phyloP scores from a whole-genome alignment of 208 protist species.

The Kentomonas sorsogonicus region DNA sequence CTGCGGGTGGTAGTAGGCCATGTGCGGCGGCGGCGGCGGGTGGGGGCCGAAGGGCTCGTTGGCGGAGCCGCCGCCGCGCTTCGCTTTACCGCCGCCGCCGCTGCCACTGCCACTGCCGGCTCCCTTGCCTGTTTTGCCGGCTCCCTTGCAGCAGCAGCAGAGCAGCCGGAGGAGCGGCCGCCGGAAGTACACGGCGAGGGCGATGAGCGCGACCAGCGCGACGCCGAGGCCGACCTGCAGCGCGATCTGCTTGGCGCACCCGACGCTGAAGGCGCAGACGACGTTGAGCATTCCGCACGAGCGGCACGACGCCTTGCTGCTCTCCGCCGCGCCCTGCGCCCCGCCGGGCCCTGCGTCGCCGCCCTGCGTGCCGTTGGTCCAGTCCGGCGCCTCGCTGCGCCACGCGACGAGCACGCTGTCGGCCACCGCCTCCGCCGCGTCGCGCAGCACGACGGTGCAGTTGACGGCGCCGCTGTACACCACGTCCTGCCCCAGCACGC shows the following conservation, averaged over 20 bases:
- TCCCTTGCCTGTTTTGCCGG: too few species aligned
- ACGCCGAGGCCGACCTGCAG: constrained; percentile 17
- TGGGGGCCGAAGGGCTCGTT: too few species aligned
- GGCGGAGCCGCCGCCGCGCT: too few species aligned
- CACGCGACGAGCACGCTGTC: constrained; percentile 33
- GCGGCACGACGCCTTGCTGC: constrained; percentile 14
- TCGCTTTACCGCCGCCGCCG: too few species aligned
- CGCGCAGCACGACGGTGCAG: constrained; percentile 47
- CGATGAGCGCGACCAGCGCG: constrained; percentile 10
- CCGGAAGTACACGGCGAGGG: constrained; percentile 22
- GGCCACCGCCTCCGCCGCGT: constrained; percentile 36
- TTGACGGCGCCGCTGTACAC: constrained; percentile 9
- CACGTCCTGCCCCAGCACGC: constrained; percentile 38
- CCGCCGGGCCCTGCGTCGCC: constrained; percentile 7
- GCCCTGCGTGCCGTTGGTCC: constrained; percentile 59
- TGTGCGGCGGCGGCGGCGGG: too few species aligned
- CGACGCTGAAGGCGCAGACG: constrained; percentile 12
- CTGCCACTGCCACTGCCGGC: too few species aligned
- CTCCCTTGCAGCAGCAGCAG: neutral
- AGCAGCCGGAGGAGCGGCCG: constrained; percentile 23
- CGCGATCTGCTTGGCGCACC: constrained; percentile 19
- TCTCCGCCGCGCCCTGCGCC: constrained; percentile 4
- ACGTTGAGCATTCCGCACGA: constrained; percentile 28
- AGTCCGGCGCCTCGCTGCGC: constrained; percentile 17
- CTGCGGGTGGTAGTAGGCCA: too few species aligned